A percentile compares a stretch with the other conserved stretches of the same genome.
Conservation (phyloP, 441 rosid genomes). For the Bocquillonia castaneifolia region DNA sequence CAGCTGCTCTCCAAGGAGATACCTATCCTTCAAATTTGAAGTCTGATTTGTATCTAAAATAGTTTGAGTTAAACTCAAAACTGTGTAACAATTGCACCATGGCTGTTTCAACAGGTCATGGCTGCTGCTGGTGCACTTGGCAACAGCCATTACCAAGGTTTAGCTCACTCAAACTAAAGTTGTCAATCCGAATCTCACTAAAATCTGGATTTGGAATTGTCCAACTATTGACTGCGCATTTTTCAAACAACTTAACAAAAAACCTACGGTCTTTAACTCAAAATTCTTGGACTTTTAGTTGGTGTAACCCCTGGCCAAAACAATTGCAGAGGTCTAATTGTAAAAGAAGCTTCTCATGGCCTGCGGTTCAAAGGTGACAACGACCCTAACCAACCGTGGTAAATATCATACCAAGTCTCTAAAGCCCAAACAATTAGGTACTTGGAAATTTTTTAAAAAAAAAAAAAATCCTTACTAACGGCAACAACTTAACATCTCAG, state of each 20-base stretch:
- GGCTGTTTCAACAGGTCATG: conserved; percentile 31
- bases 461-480: background rate
- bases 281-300: conserved; percentile 15
- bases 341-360: conserved; percentile 23
- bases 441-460: too few relatives aligned
- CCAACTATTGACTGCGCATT: background rate
- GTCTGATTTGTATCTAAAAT: conserved; percentile 49
- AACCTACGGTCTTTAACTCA: conserved; percentile 10
- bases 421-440: too few relatives aligned
- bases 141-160: conserved; percentile 53
- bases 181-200: conserved; percentile 15
- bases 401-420: conserved; percentile 4
- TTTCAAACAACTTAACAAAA: background rate
- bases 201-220: background rate
- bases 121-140: conserved; percentile 37
- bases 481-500: conserved; percentile 9
- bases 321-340: conserved; percentile 24
- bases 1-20: conserved; percentile 58
- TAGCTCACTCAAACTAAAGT: conserved; percentile 24
- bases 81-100: conserved; percentile 50
- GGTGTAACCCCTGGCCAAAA: conserved; percentile 16
- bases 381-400: conserved; percentile 12
- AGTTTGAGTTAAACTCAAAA: conserved; percentile 37
- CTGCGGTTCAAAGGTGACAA: conserved; percentile 15
- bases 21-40: conserved; percentile 53